Conservation (phyloP, 164 flowering plant genomes). For the Brasenia schreberi region DNA sequence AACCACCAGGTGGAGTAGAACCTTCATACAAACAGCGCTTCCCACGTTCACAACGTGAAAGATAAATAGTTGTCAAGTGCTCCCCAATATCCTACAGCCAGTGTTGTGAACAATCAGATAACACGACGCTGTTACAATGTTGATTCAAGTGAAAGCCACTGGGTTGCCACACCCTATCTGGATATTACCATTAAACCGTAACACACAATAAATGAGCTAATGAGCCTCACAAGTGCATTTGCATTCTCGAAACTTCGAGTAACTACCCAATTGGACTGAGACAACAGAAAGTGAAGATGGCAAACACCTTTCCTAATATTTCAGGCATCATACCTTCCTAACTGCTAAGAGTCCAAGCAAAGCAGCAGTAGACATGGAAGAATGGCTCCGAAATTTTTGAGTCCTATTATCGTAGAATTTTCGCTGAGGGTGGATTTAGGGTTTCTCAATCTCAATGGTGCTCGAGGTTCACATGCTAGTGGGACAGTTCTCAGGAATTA, state of each 20-base stretch:
- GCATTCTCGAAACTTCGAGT: not conserved
- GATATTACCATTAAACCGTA: not conserved
- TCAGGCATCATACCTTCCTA: too few species aligned
- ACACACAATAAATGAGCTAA: not conserved
- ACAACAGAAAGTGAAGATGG: too few species aligned
- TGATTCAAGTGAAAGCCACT: not conserved
- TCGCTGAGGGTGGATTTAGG: too few species aligned
- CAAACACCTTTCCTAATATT: too few species aligned
- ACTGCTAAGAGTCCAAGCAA: too few species aligned
- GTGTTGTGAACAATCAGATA: not conserved
- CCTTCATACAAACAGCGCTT: conserved; percentile 96
- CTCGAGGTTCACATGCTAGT: too few species aligned
- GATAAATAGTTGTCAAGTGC: conserved; percentile 75
- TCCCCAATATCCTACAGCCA: conserved; percentile 74
- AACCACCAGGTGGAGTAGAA: conserved; percentile 84
- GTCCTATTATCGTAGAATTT: too few species aligned
- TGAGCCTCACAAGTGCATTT: not conserved
- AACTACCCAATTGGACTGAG: too few species aligned
- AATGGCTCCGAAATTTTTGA: too few species aligned
- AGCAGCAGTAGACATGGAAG: too few species aligned
- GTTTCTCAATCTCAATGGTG: too few species aligned
- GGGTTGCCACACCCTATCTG: not conserved
- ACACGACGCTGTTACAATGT: not conserved
- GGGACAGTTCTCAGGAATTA: too few species aligned
- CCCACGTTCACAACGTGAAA: conserved; percentile 85